Evolutionary conservation across 2,329 filamentous ascomycete species (phyloP).

Genomic region (Xylaria digitata): DNA sequence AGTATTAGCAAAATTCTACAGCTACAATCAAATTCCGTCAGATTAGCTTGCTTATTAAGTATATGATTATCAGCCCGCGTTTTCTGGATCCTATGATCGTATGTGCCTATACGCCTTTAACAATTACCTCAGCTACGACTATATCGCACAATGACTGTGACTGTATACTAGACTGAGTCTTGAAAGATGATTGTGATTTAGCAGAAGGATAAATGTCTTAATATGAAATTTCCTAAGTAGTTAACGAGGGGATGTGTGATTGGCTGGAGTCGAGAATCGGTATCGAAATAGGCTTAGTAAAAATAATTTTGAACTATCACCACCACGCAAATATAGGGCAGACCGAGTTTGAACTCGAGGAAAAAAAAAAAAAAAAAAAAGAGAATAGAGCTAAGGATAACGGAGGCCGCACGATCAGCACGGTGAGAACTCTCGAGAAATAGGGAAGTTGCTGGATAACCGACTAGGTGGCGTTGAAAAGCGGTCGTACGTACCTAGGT

Average conservation of each 20-base stretch:
- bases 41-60: no score
- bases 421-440: not conserved
- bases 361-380: not conserved
- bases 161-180: no score
- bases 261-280: conserved; percentile 6
- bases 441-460: conserved; percentile 3
- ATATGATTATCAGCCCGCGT: no score
- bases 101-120: no score
- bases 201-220: not conserved
- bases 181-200: no score
- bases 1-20: no score
- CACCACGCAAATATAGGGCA: not conserved
- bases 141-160: no score
- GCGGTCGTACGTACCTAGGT: no score
- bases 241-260: conserved; percentile 7
- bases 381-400: not conserved
- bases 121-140: no score
- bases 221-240: conserved; percentile 21
- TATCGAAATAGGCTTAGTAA: not conserved
- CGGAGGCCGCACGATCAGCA: not conserved
- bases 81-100: no score
- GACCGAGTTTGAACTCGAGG: not conserved
- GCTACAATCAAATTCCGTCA: no score
- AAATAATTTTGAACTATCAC: conserved; percentile 1
- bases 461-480: conserved; percentile 20